These are phyloP conservation scores for Afroboletus lepidellus DNA, from an alignment of 1,284 basidiomycete species.

Conservation along the genomic window DNA sequence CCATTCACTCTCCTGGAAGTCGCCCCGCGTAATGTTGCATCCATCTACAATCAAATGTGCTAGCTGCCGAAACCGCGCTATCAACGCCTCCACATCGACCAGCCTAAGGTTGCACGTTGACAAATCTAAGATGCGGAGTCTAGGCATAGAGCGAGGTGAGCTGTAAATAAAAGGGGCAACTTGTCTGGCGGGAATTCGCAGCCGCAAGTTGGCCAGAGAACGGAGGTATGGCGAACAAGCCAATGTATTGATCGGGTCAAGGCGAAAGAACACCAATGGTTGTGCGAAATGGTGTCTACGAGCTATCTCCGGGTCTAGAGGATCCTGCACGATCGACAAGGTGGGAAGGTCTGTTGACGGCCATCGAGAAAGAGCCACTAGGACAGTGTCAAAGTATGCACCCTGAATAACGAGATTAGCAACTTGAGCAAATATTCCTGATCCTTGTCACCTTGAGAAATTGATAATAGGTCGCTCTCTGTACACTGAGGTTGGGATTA, in stretches of 20 bases:
- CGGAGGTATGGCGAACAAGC: constrained; percentile 44
- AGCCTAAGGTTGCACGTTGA: constrained; percentile 54
- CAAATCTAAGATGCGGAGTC: constrained; percentile 54
- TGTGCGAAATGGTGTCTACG: constrained; percentile 55
- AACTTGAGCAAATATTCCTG: not conserved
- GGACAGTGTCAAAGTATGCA: constrained; percentile 64
- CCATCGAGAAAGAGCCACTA: constrained; percentile 57
- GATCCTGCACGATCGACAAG: constrained; percentile 68
- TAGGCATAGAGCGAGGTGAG: constrained; percentile 37
- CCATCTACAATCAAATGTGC: constrained; percentile 55
- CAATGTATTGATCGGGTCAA: constrained; percentile 49
- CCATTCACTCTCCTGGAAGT: constrained; percentile 50
- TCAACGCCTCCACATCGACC: constrained; percentile 49
- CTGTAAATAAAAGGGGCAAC: constrained; percentile 45
- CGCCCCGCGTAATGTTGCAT: constrained; percentile 45
- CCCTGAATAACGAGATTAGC: constrained; percentile 43
- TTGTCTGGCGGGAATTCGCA: constrained; percentile 60
- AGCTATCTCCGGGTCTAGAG: constrained; percentile 41
- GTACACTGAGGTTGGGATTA: constrained; percentile 45
- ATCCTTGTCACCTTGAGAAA: constrained; percentile 52
- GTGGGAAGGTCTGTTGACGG: constrained; percentile 42
- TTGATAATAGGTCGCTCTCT: constrained; percentile 64
- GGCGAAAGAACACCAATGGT: constrained; percentile 69
- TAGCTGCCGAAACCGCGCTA: constrained; percentile 44
- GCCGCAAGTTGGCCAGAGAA: constrained; percentile 46